Evolutionary conservation across 2,329 filamentous ascomycete genomes (phyloP).

Genomic region (Aureobasidium subglaciale): DNA sequence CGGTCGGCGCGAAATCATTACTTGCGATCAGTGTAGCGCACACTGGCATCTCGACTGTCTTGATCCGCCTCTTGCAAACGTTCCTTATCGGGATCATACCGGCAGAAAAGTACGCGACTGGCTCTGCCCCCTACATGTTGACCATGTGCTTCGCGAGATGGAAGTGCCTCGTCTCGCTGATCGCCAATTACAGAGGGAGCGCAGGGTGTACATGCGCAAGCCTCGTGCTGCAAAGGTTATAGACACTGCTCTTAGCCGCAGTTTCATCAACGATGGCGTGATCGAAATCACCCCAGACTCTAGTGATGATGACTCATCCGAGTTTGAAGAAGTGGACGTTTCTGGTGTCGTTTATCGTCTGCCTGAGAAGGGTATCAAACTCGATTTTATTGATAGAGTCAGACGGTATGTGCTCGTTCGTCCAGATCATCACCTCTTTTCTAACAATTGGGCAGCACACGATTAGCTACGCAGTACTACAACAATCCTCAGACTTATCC

Average conservation of each 20-base stretch:
- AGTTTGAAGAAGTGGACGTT: conserved; percentile 38
- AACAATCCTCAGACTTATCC: background rate
- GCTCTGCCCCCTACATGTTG: conserved; percentile 82
- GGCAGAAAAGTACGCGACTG: conserved; percentile 61
- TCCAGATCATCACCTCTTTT: conserved; percentile 18
- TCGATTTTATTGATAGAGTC: conserved; percentile 56
- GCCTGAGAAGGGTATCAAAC: conserved; percentile 40
- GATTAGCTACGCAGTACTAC: conserved; percentile 5
- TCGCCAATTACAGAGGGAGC: conserved; percentile 16
- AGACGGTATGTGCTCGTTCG: conserved; percentile 35
- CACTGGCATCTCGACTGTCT: conserved; percentile 92
- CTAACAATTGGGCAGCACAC: conserved; percentile 15
- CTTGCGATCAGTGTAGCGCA: conserved; percentile 74
- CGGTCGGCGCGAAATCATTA: conserved; percentile 65
- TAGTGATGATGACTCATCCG: conserved; percentile 37
- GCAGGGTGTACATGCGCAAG: conserved; percentile 41
- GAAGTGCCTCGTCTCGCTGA: conserved; percentile 31
- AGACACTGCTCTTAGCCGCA: conserved; percentile 49
- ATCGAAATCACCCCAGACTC: conserved; percentile 39
- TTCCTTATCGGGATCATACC: conserved; percentile 52
- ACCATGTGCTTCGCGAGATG: conserved; percentile 60
- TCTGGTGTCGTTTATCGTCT: conserved; percentile 37
- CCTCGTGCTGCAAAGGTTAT: conserved; percentile 43
- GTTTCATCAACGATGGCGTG: conserved; percentile 47
- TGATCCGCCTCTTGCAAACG: conserved; percentile 72